A percentile compares a stretch with the other conserved stretches of the same genome.
Evolutionary conservation across 345 rosid species (phyloP).

Genomic region (Lepidium sativum): DNA sequence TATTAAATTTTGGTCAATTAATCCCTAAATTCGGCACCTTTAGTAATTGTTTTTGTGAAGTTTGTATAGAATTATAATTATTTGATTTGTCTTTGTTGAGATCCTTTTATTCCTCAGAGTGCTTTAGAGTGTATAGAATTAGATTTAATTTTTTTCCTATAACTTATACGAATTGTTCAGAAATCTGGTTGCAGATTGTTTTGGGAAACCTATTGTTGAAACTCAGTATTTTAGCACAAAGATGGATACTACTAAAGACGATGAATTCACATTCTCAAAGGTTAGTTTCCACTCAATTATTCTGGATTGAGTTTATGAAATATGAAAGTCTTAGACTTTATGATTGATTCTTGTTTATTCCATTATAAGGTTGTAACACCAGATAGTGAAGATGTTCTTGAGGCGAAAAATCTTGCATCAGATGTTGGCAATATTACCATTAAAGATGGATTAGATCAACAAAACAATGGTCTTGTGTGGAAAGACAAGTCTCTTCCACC

Average conservation of each 20-base stretch:
- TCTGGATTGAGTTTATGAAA: not conserved
- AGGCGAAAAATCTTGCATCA: slow-evolving; percentile 33
- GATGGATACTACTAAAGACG: slow-evolving; percentile 17
- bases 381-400: slow-evolving; percentile 20
- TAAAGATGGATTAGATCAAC: slow-evolving; percentile 23
- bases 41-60: not conserved
- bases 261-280: slow-evolving; percentile 28
- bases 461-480: slow-evolving; percentile 7
- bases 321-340: slow-evolving; percentile 1
- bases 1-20: not conserved
- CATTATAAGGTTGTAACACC: slow-evolving; percentile 28
- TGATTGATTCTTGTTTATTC: slow-evolving; percentile 1
- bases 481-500: slow-evolving; percentile 20
- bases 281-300: slow-evolving; percentile 5
- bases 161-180: not conserved
- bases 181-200: not conserved
- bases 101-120: not conserved
- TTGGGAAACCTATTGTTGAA: not conserved
- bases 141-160: not conserved
- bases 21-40: not conserved
- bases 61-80: not conserved
- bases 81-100: not conserved
- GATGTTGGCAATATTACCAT: slow-evolving; percentile 30
- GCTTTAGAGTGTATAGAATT: not conserved
- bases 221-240: slow-evolving; percentile 2